phyloP scores from a whole-genome alignment of 2,329 filamentous ascomycete species.

The Phyllosticta citriasiana region DNA sequence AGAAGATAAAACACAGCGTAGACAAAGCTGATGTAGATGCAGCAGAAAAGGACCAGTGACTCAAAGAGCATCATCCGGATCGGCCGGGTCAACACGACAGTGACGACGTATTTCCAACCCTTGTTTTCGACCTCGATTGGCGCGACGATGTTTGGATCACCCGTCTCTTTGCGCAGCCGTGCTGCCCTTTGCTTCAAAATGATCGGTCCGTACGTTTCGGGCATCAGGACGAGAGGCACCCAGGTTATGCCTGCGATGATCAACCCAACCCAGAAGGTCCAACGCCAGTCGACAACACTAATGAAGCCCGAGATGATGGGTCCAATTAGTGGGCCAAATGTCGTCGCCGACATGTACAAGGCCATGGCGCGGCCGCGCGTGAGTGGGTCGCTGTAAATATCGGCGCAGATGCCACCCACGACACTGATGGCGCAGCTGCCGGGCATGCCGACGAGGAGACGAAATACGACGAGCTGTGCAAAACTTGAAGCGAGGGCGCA shows the following conservation, averaged over 20 bases:
- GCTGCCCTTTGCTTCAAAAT: conserved; percentile 44
- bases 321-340: conserved; percentile 37
- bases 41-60: conserved; percentile 62
- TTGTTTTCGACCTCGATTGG: conserved; percentile 54
- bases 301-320: conserved; percentile 57
- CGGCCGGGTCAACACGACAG: conserved; percentile 60
- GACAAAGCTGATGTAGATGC: conserved; percentile 54
- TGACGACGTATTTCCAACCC: conserved; percentile 49
- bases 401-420: conserved; percentile 52
- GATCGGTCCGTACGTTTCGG: conserved; percentile 38
- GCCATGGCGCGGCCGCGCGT: conserved; percentile 52
- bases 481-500: conserved; percentile 36
- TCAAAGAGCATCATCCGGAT: conserved; percentile 65
- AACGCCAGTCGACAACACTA: conserved; percentile 54
- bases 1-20: conserved; percentile 65
- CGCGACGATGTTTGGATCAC: conserved; percentile 44
- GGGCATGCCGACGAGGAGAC: conserved; percentile 34
- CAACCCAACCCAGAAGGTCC: conserved; percentile 60
- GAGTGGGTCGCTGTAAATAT: conserved; percentile 50
- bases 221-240: conserved; percentile 51
- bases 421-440: conserved; percentile 47
- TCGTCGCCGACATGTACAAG: conserved; percentile 55
- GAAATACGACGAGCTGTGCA: conserved; percentile 33
- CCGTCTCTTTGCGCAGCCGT: conserved; percentile 46
- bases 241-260: conserved; percentile 57